A percentile compares a stretch with the other conserved stretches of the same genome.
Evolutionary conservation across 1,284 basidiomycete species (phyloP).

Genomic region (Apiotrichum gamsii): DNA sequence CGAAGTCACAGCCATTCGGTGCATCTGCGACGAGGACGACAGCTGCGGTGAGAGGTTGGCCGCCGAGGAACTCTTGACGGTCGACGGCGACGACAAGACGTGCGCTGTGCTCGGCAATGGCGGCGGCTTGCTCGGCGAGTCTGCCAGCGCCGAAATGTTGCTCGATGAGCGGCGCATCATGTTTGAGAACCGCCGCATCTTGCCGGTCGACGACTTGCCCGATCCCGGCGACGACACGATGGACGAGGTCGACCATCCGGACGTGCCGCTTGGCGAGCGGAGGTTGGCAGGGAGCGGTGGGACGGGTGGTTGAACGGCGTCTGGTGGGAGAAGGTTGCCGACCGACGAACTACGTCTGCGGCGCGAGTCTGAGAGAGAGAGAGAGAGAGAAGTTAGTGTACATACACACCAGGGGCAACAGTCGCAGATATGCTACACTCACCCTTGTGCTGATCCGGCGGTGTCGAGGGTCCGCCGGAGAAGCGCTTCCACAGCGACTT

Average conservation of each 20-base stretch:
- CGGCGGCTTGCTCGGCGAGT: constrained; percentile 4
- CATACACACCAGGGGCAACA: too few species aligned
- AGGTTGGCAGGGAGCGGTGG: constrained; percentile 33
- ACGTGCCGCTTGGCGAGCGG: constrained; percentile 23
- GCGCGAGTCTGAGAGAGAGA: too few species aligned
- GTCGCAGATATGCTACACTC: too few species aligned
- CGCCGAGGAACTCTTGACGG: too few species aligned
- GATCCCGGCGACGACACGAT: constrained; percentile 4
- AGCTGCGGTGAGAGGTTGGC: background rate
- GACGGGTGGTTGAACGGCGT: constrained; percentile 21
- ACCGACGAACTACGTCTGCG: constrained; percentile 27
- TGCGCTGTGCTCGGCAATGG: background rate
- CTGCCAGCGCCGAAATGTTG: constrained; percentile 18
- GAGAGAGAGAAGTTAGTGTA: too few species aligned
- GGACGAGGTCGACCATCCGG: constrained; percentile 4
- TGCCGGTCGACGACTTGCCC: background rate
- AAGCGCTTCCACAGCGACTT: constrained; percentile 36
- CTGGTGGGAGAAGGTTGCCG: constrained; percentile 3
- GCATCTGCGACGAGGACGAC: background rate
- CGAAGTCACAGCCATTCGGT: too few species aligned
- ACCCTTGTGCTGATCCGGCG: too few species aligned
- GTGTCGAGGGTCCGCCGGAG: constrained; percentile 16
- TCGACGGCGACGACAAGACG: too few species aligned
- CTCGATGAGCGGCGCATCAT: constrained; percentile 32
- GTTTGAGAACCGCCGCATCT: constrained; percentile 4